Conservation (phyloP, 139 green algal genomes). For the Raphidocelis subcapitata region DNA sequence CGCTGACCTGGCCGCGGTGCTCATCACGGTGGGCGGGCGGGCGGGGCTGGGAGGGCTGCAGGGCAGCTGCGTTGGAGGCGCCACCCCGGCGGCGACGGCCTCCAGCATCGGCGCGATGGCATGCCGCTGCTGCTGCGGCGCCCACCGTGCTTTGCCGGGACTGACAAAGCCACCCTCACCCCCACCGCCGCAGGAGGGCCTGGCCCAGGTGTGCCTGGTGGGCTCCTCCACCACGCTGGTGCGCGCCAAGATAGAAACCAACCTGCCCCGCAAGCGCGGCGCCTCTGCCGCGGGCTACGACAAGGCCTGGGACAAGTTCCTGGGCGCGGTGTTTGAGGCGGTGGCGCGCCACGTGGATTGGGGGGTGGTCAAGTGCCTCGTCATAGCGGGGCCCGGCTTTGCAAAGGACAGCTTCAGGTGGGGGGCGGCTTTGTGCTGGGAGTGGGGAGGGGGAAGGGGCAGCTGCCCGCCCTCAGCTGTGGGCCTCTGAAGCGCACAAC, state of each 20-base stretch:
- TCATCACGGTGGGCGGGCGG: slow-evolving; percentile 74
- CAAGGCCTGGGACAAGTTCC: slow-evolving; percentile 81
- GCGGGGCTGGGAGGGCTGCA: not conserved
- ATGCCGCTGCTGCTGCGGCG: no score
- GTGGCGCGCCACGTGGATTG: slow-evolving; percentile 89
- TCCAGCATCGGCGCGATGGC: not conserved
- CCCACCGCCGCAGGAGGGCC: slow-evolving; percentile 70
- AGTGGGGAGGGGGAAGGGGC: no score
- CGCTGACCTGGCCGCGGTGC: slow-evolving; percentile 89
- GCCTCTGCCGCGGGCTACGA: slow-evolving; percentile 86
- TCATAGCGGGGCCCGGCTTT: slow-evolving; percentile 96
- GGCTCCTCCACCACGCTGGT: slow-evolving; percentile 76
- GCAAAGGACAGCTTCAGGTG: slow-evolving; percentile 86
- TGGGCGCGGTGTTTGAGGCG: slow-evolving; percentile 59
- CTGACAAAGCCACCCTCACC: no score
- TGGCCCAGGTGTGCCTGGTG: slow-evolving; percentile 89
- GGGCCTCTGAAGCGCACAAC: no score
- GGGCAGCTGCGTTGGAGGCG: no score
- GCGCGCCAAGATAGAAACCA: slow-evolving; percentile 80
- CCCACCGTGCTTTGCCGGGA: no score
- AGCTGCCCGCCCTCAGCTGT: no score
- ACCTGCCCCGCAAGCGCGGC: slow-evolving; percentile 88
- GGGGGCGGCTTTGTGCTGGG: slow-evolving; percentile 31
- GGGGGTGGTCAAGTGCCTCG: slow-evolving; percentile 84
- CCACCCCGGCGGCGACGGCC: not conserved